Percentiles rank a stretch among this genome's conserved stretches.
These are phyloP conservation scores for Leishmania lainsoni DNA, from an alignment of 208 protist genomes.

Conservation along the genomic window DNA sequence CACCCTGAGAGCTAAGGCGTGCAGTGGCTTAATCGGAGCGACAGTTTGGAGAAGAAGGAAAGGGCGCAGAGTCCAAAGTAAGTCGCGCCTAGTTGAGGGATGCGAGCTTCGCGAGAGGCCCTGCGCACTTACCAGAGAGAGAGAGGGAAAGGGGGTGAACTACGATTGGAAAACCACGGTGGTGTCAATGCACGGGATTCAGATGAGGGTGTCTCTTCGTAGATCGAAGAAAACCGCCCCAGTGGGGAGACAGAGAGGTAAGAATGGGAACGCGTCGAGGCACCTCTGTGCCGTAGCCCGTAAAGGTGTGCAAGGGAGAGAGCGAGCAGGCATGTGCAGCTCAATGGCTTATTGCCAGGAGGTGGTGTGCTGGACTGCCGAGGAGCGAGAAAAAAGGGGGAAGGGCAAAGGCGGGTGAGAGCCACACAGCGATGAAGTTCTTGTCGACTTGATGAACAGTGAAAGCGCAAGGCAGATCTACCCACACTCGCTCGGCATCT, in stretches of 20 bases:
- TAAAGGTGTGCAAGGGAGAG: neutral
- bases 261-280: neutral
- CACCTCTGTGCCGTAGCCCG: neutral
- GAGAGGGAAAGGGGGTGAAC: neutral
- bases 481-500: neutral
- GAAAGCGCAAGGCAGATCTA: neutral
- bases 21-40: neutral
- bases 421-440: neutral
- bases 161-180: neutral
- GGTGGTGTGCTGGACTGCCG: neutral
- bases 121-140: neutral
- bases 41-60: neutral
- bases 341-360: neutral
- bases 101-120: neutral
- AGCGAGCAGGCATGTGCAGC: neutral
- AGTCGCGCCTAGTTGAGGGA: neutral
- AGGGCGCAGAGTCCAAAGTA: neutral
- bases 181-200: neutral
- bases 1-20: neutral
- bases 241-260: neutral
- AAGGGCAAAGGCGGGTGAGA: neutral
- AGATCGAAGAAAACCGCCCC: neutral
- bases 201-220: neutral
- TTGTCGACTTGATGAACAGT: neutral
- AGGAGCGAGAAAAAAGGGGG: neutral